Evolutionary conservation across 2,329 filamentous ascomycete species (phyloP).

Genomic region (Aspergillus vadensis): DNA sequence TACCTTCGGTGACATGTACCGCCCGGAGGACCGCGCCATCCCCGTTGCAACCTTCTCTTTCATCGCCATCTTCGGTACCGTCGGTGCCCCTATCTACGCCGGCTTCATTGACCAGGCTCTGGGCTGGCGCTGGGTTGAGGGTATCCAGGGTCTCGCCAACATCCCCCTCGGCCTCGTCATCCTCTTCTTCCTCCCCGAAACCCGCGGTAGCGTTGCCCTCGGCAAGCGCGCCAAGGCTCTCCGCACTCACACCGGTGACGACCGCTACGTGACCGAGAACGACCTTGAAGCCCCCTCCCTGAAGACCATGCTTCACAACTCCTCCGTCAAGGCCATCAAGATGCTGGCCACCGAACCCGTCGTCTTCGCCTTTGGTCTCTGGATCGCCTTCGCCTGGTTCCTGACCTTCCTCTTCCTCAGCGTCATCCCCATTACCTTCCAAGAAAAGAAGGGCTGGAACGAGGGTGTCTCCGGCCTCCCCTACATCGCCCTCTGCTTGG

Average conservation of each 20-base stretch:
- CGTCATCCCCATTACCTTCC: conserved; percentile 54
- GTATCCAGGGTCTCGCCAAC: conserved; percentile 56
- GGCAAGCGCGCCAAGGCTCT: conserved; percentile 53
- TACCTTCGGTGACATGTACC: conserved; percentile 55
- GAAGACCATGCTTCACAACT: conserved; percentile 44
- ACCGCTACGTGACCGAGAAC: conserved; percentile 53
- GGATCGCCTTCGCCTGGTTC: conserved; percentile 58
- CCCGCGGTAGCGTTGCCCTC: conserved; percentile 51
- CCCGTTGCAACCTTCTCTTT: conserved; percentile 54
- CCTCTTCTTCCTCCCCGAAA: conserved; percentile 50
- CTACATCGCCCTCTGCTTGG: conserved; percentile 55
- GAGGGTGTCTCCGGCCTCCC: conserved; percentile 54
- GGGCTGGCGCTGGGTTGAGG: conserved; percentile 58
- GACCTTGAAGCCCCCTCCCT: conserved; percentile 55
- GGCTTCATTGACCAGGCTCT: conserved; percentile 57
- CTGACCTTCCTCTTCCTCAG: conserved; percentile 58
- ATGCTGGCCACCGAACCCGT: conserved; percentile 55
- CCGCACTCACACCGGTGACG: conserved; percentile 51
- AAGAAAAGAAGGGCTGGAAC: conserved; percentile 55
- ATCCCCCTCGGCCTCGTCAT: conserved; percentile 51
- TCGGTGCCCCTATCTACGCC: conserved; percentile 56
- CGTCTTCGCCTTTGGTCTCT: conserved; percentile 54
- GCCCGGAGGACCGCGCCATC: conserved; percentile 47
- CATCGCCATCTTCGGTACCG: conserved; percentile 55
- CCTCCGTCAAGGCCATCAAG: conserved; percentile 55